These are phyloP conservation scores for Vigna mungo DNA, from an alignment of 306 rosid species.

Conservation along the genomic window DNA sequence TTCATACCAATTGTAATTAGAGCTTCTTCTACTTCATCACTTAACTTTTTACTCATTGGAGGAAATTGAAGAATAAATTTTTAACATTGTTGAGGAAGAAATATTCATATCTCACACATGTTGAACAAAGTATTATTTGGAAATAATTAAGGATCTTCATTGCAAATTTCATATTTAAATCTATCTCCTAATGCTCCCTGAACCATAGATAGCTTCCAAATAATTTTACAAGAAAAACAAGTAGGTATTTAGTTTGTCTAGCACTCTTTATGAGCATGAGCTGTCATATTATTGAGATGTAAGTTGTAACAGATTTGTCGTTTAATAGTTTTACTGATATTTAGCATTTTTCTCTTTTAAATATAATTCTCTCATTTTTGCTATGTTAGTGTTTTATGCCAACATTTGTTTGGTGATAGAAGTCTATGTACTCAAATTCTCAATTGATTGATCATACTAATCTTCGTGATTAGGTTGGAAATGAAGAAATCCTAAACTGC, in stretches of 20 bases:
- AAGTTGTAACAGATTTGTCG: slow-evolving; percentile 6
- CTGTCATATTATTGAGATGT: slow-evolving; percentile 14
- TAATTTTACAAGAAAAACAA: not conserved
- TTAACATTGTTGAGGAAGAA: slow-evolving; percentile 23
- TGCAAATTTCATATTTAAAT: slow-evolving; percentile 26
- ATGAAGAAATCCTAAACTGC: slow-evolving; percentile 85
- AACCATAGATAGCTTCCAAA: slow-evolving; percentile 29
- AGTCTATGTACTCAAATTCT: slow-evolving; percentile 34
- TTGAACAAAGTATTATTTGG: slow-evolving; percentile 9
- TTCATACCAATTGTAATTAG: slow-evolving; percentile 26
- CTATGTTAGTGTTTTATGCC: slow-evolving; percentile 21
- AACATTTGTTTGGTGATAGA: slow-evolving; percentile 31
- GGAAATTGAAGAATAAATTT: not conserved
- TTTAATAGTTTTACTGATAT: slow-evolving; percentile 30
- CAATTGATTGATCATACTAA: slow-evolving; percentile 39
- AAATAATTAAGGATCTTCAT: slow-evolving; percentile 19
- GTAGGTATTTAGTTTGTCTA: slow-evolving; percentile 1
- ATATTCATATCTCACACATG: slow-evolving; percentile 17
- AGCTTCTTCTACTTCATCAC: slow-evolving; percentile 32
- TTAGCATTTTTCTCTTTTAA: not conserved
- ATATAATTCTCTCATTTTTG: slow-evolving; percentile 28
- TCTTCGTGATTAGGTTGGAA: slow-evolving; percentile 78
- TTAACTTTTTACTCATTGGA: slow-evolving; percentile 4
- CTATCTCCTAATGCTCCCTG: slow-evolving; percentile 15
- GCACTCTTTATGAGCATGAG: slow-evolving; percentile 8